Conservation (phyloP, 1,139 yeast genomes). For the Debaryomycetaceae sp. region DNA sequence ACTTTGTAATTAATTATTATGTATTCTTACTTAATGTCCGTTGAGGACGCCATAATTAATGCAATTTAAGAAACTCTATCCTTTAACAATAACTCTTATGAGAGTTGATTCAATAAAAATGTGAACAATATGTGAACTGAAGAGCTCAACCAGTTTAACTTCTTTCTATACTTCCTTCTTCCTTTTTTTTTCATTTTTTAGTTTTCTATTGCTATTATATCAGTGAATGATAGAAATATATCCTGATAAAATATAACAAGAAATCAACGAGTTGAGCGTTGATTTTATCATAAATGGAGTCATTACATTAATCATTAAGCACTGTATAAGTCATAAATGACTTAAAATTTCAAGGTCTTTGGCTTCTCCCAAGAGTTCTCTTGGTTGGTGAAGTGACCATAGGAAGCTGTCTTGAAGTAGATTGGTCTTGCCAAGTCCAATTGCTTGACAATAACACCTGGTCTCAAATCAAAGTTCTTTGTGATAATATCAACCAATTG, state of each 20-base stretch:
- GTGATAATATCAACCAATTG: conserved; percentile 88
- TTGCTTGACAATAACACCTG: conserved; percentile 97
- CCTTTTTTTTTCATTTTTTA: not conserved
- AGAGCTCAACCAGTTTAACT: conserved; percentile 4
- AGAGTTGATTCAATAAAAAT: conserved; percentile 16
- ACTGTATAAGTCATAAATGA: conserved; percentile 1
- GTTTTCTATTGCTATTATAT: conserved; percentile 3
- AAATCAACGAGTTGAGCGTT: conserved; percentile 56
- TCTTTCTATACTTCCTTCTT: conserved; percentile 1
- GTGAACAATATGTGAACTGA: conserved; percentile 13
- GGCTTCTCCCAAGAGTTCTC: conserved; percentile 98
- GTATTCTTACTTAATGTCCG: conserved; percentile 38
- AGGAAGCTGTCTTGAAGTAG: conserved; percentile 97
- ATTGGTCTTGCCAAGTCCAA: conserved; percentile 98
- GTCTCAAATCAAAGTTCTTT: conserved; percentile 97
- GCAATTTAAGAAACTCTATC: conserved; percentile 45
- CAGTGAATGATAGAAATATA: too few relatives aligned
- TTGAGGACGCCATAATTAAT: conserved; percentile 53
- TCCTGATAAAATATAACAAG: conserved; percentile 2
- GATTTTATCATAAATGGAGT: conserved; percentile 28
- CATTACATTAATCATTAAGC: conserved; percentile 44
- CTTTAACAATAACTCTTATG: conserved; percentile 18
- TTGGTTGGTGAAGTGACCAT: conserved; percentile 99
- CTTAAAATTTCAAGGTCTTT: conserved; percentile 75
- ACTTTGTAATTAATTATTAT: not conserved